Evolutionary conservation across 1,284 basidiomycete genomes (phyloP).

Genomic region (Apiotrichum sp.): DNA sequence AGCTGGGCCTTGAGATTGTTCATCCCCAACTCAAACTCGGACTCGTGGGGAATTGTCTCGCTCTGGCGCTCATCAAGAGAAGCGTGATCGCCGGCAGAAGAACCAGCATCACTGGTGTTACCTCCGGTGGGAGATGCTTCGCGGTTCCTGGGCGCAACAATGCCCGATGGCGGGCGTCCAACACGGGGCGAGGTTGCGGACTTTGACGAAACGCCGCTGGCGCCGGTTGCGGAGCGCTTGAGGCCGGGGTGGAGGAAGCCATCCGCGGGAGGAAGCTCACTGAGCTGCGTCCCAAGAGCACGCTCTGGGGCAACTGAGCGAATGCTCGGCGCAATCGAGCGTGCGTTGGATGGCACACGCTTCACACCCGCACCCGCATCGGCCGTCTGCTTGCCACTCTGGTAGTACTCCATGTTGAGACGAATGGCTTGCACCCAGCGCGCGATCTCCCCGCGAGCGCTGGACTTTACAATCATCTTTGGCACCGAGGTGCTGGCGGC

Average conservation of each 20-base stretch:
- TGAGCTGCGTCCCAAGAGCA: conserved; percentile 15
- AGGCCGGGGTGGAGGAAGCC: conserved; percentile 38
- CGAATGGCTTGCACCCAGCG: conserved; percentile 76
- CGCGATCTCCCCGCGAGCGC: conserved; percentile 78
- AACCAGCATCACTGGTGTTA: conserved; percentile 21
- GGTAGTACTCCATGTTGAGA: conserved; percentile 64
- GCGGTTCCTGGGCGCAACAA: neutral
- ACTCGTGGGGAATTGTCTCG: conserved; percentile 58
- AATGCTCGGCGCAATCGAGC: neutral
- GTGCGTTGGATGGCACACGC: neutral
- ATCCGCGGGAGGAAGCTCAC: conserved; percentile 28
- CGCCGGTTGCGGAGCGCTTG: conserved; percentile 49
- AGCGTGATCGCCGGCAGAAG: conserved; percentile 27
- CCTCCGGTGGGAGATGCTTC: conserved; percentile 10
- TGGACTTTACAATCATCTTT: conserved; percentile 87
- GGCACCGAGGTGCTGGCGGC: conserved; percentile 45
- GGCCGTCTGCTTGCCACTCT: conserved; percentile 16
- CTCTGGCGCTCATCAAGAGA: conserved; percentile 14
- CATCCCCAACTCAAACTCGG: conserved; percentile 64
- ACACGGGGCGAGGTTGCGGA: neutral
- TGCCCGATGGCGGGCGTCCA: neutral
- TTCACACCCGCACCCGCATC: neutral
- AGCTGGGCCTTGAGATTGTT: conserved; percentile 72
- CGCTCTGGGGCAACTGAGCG: conserved; percentile 35
- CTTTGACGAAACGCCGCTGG: conserved; percentile 32